These are phyloP conservation scores for Arthroderma uncinatum DNA, from an alignment of 2,329 filamentous ascomycete species.

Conservation along the genomic window DNA sequence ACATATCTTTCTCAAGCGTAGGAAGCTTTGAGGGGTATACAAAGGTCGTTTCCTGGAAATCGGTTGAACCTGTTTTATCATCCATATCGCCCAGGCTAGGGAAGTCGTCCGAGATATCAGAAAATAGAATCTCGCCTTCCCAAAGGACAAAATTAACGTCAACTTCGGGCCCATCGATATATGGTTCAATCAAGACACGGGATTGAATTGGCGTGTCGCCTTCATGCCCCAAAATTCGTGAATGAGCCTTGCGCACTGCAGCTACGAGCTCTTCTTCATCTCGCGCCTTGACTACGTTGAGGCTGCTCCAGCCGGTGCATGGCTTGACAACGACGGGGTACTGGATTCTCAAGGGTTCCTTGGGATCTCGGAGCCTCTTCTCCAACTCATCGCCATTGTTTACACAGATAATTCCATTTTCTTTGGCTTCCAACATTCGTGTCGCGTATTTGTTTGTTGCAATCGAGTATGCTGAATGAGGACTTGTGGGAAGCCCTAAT, in stretches of 20 bases:
- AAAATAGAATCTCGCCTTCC: slow-evolving; percentile 33
- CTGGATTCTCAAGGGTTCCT: background rate
- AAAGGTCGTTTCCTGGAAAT: background rate
- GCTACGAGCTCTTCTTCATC: background rate
- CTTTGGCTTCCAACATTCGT: background rate
- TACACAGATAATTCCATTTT: background rate
- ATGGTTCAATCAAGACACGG: slow-evolving; percentile 31
- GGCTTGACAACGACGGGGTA: slow-evolving; percentile 32
- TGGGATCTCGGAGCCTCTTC: background rate
- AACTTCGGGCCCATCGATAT: slow-evolving; percentile 34
- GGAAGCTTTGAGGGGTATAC: background rate
- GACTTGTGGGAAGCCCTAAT: background rate
- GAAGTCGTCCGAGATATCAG: slow-evolving; percentile 32
- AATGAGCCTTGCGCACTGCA: background rate
- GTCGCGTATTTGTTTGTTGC: slow-evolving; percentile 3
- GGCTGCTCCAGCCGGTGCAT: slow-evolving; percentile 23
- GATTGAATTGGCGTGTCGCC: background rate
- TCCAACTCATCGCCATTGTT: background rate
- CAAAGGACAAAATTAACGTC: slow-evolving; percentile 34
- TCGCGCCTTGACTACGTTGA: slow-evolving; percentile 20
- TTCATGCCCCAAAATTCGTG: background rate
- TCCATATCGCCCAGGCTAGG: slow-evolving; percentile 20
- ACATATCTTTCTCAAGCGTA: background rate
- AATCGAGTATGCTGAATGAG: background rate
- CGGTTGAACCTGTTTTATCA: background rate